These are phyloP conservation scores for Globisporangium polare DNA, from an alignment of 352 stramenopile species.

Conservation along the genomic window DNA sequence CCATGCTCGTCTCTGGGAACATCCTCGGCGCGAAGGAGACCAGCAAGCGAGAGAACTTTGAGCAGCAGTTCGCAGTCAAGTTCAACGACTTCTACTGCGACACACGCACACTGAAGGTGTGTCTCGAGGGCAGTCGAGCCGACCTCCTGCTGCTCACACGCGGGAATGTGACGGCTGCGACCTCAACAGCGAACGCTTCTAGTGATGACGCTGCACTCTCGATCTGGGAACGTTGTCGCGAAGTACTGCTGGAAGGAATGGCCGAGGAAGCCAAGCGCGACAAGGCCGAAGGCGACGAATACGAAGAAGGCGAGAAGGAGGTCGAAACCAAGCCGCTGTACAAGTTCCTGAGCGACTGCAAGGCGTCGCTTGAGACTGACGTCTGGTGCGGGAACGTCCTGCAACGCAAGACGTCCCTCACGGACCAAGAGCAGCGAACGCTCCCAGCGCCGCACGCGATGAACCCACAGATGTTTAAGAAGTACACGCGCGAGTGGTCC, in stretches of 20 bases:
- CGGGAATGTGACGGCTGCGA: not conserved
- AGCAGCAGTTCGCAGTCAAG: constrained; percentile 1
- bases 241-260: not conserved
- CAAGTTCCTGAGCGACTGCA: not conserved
- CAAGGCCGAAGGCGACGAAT: not conserved
- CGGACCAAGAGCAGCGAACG: not conserved
- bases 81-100: constrained; percentile 11
- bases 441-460: not conserved
- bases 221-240: not conserved
- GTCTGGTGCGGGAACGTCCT: not conserved
- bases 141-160: not conserved
- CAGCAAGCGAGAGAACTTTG: not conserved
- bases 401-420: not conserved
- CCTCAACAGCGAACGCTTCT: not conserved
- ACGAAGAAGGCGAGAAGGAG: not conserved
- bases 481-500: constrained; percentile 2
- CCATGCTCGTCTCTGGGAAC: not conserved
- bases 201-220: not conserved
- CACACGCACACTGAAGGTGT: not conserved
- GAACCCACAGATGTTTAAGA: not conserved
- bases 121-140: not conserved
- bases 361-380: not conserved
- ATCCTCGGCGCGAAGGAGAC: not conserved
- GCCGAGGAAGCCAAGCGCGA: not conserved
- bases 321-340: not conserved